Percentiles rank a stretch among this genome's conserved stretches.
phyloP scores from a whole-genome alignment of 2,329 filamentous ascomycete genomes.

The Parastagonospora avenae region DNA sequence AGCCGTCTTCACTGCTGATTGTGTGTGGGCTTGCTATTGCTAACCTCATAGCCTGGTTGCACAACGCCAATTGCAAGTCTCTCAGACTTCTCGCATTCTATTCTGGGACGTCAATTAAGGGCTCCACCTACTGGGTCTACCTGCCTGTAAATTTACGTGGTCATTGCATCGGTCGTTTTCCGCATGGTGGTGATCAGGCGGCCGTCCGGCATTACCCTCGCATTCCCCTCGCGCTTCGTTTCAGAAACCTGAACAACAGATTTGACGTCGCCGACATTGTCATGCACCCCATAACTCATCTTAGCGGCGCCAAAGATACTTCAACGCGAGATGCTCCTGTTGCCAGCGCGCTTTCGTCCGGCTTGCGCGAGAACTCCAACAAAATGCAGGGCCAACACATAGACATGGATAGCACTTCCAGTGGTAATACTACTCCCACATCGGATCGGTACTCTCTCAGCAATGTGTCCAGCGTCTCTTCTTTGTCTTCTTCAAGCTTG shows the following conservation, averaged over 20 bases:
- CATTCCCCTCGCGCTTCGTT: neutral
- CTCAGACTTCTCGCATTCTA: constrained; percentile 4
- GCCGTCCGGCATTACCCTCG: constrained; percentile 4
- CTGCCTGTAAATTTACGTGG: neutral
- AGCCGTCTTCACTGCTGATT: constrained; percentile 11
- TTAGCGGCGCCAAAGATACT: neutral
- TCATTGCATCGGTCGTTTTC: neutral
- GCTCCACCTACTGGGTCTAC: neutral
- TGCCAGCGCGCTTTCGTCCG: neutral
- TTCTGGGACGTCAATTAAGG: neutral
- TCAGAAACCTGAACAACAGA: constrained; percentile 3
- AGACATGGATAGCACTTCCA: constrained; percentile 11
- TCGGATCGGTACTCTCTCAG: constrained; percentile 22
- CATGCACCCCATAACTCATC: constrained; percentile 2
- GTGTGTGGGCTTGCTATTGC: neutral
- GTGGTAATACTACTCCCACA: constrained; percentile 20
- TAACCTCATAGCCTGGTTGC: neutral
- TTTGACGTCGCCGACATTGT: constrained; percentile 1
- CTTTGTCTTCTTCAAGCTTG: constrained; percentile 8
- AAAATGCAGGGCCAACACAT: constrained; percentile 8
- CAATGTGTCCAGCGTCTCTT: constrained; percentile 22
- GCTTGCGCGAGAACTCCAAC: neutral
- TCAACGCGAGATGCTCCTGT: neutral
- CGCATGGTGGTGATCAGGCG: constrained; percentile 6
- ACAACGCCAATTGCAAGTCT: neutral